Conservation (phyloP, 192 early-diverging fungal species). For the Mortierella hygrophila region DNA sequence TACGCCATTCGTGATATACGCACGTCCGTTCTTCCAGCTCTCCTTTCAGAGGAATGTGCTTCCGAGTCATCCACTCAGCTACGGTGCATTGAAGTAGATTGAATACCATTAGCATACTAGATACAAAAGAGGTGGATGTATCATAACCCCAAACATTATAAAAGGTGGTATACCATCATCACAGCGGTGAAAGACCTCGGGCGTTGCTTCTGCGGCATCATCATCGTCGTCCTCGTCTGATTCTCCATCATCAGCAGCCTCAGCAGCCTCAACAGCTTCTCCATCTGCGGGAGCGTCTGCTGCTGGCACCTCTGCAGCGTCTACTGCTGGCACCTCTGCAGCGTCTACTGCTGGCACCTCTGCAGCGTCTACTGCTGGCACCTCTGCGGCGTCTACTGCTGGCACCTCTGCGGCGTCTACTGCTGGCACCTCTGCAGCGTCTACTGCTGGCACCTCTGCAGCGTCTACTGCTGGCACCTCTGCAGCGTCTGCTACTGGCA, state of each 20-base stretch:
- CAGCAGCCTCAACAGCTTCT: not conserved
- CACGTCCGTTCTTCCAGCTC: conserved; percentile 45
- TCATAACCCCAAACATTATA: too few relatives aligned
- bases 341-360: not conserved
- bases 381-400: not conserved
- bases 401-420: not conserved
- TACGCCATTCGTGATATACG: conserved; percentile 43
- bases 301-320: not conserved
- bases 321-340: too few relatives aligned
- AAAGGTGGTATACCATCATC: not conserved
- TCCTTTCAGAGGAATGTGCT: conserved; percentile 34
- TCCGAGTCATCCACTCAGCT: conserved; percentile 49
- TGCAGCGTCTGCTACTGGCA: not conserved
- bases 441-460: not conserved
- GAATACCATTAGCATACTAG: not conserved
- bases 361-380: not conserved
- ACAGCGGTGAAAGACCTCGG: conserved; percentile 2
- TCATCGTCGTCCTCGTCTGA: not conserved
- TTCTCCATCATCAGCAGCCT: not conserved
- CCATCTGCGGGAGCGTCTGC: not conserved
- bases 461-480: not conserved
- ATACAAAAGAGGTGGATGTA: too few relatives aligned
- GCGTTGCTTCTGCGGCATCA: not conserved
- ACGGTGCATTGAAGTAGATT: not conserved
- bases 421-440: too few relatives aligned